A percentile compares a stretch with the other conserved stretches of the same genome.
Conservation (phyloP, 2,329 filamentous ascomycete species). For the Periconia macrospinosa region DNA sequence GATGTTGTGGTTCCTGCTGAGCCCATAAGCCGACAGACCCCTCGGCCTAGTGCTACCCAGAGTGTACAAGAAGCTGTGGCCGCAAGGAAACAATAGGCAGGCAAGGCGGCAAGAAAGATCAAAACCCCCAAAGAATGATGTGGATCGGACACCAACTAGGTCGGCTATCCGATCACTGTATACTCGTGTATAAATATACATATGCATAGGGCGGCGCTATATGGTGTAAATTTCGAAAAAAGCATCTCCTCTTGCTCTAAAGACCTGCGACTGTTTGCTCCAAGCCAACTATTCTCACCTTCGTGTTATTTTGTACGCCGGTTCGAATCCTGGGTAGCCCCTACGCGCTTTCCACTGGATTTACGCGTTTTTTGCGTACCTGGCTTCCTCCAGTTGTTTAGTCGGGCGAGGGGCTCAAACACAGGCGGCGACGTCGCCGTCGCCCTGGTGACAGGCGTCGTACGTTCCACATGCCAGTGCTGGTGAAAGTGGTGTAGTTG, state of each 20-base stretch:
- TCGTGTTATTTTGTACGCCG: too few species aligned
- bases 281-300: too few species aligned
- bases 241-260: not conserved
- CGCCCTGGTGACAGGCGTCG: too few species aligned
- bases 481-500: too few species aligned
- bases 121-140: not conserved
- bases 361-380: too few species aligned
- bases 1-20: slow-evolving; percentile 88
- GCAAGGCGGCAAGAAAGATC: not conserved
- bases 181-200: slow-evolving; percentile 28
- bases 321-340: too few species aligned
- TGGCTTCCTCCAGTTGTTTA: too few species aligned
- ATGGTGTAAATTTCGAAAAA: slow-evolving; percentile 4
- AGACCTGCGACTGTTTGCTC: not conserved
- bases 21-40: slow-evolving; percentile 54
- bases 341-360: too few species aligned
- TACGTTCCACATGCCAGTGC: too few species aligned
- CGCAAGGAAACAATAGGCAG: slow-evolving; percentile 24
- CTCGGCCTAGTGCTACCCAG: slow-evolving; percentile 27
- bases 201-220: slow-evolving; percentile 34
- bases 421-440: too few species aligned
- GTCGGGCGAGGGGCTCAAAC: too few species aligned
- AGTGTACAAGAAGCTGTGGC: slow-evolving; percentile 34
- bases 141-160: not conserved
- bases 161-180: slow-evolving; percentile 12